Percentiles rank a stretch among this genome's conserved stretches.
Conservation (phyloP, 164 flowering plant genomes). For the Vitis cinerea region DNA sequence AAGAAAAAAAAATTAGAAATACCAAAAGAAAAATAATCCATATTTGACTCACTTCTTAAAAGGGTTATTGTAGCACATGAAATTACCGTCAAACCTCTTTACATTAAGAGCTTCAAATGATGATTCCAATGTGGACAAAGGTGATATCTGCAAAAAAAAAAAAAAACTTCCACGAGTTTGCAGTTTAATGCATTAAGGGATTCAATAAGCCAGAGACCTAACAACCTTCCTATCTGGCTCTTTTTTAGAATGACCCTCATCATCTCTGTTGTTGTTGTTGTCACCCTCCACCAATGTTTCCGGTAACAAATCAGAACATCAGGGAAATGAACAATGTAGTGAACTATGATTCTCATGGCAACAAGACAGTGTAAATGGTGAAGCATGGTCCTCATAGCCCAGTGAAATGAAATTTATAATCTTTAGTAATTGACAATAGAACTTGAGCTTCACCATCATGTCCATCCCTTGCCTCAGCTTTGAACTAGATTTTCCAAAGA, state of each 20-base stretch:
- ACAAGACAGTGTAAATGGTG: neutral
- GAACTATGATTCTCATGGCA: neutral
- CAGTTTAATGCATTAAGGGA: slow-evolving; percentile 1
- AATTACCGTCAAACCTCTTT: slow-evolving; percentile 91
- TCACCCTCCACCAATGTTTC: slow-evolving; percentile 40
- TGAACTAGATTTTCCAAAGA: no score
- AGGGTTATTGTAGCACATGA: neutral
- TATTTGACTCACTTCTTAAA: no score
- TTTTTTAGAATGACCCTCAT: slow-evolving; percentile 50
- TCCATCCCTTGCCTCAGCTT: no score
- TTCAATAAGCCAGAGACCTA: neutral
- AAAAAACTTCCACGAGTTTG: slow-evolving; percentile 17
- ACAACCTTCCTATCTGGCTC: slow-evolving; percentile 68
- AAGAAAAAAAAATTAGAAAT: slow-evolving; percentile 6
- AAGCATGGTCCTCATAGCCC: no score
- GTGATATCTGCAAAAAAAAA: slow-evolving; percentile 64
- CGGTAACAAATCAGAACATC: slow-evolving; percentile 12
- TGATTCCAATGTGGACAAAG: slow-evolving; percentile 81
- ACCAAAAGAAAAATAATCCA: neutral
- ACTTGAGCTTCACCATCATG: no score
- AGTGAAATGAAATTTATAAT: no score
- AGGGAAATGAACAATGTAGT: slow-evolving; percentile 2
- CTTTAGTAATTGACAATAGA: no score
- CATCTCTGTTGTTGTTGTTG: slow-evolving; percentile 32
- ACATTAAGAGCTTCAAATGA: slow-evolving; percentile 89